Evolutionary conservation across 495 filamentous ascomycete genomes (phyloP).

Genomic region (Aspergillus ellipticus): DNA sequence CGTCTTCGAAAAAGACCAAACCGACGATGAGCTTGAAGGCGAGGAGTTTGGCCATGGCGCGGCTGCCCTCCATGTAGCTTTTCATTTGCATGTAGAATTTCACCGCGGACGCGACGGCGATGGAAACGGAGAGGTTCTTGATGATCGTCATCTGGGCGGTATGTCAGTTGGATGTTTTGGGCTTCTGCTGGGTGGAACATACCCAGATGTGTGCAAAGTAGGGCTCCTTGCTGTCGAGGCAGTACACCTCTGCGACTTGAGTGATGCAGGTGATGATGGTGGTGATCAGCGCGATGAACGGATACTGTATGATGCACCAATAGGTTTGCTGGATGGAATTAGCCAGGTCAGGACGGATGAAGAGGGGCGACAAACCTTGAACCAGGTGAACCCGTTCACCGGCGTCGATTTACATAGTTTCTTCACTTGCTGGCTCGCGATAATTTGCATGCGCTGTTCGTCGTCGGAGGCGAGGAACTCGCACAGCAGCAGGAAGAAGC

Average conservation of each 20-base stretch:
- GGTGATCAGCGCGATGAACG: slow-evolving; percentile 21
- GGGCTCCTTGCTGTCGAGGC: slow-evolving; percentile 20
- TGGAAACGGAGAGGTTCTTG: slow-evolving; percentile 17
- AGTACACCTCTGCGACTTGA: slow-evolving; percentile 25
- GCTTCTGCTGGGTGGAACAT: background rate
- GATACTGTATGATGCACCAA: slow-evolving; percentile 29
- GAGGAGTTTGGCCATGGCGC: slow-evolving; percentile 26
- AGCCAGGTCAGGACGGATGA: background rate
- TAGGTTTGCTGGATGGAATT: slow-evolving; percentile 18
- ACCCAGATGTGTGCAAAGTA: slow-evolving; percentile 39
- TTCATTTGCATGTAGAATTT: slow-evolving; percentile 25
- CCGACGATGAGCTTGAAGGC: slow-evolving; percentile 35
- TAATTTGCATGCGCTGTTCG: slow-evolving; percentile 18
- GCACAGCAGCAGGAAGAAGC: slow-evolving; percentile 32
- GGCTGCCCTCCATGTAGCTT: slow-evolving; percentile 16
- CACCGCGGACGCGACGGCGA: slow-evolving; percentile 24
- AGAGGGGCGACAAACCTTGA: slow-evolving; percentile 15
- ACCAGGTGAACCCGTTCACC: slow-evolving; percentile 15
- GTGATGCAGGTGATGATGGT: slow-evolving; percentile 30
- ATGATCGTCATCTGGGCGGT: slow-evolving; percentile 20
- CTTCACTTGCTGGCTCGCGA: slow-evolving; percentile 14
- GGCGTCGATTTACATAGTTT: background rate
- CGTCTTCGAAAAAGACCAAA: slow-evolving; percentile 23
- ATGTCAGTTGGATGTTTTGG: background rate
- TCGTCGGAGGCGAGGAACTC: slow-evolving; percentile 25